Base-by-base conservation (phyloP, 129 eudicot genomes). In the Flaveria bidentis region DNA sequence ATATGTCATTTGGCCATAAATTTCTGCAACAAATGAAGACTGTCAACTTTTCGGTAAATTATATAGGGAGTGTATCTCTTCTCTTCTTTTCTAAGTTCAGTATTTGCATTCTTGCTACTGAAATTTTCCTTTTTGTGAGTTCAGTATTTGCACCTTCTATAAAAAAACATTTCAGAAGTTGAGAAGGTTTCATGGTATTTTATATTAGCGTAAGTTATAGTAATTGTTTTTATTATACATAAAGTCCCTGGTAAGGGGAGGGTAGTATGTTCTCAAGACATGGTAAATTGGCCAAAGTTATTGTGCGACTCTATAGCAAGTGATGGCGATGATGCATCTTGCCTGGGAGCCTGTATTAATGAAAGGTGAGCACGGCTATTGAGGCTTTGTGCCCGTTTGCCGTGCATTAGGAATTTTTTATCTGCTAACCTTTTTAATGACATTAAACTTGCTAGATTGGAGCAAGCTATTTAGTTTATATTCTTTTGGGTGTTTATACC, bases 361-460 rank as follows among this genome's bases (percentile, higher is more conserved):
- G 57, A 90, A 94, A 95, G 96, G 99, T 91, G 99, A 89, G 97
- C 99, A 90, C 92, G 97, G 97, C 96, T 91, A 85, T 82, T 83
- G 80, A 82, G 99, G 97, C 90, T 67, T 86, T 76, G 67, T 80
- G 97, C 99, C 96, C 82, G 86, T 82, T 79, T 91, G 97, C 97
- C 96, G 96, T 95, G 96, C 97, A 91, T 69, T 89, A 85, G 90
- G 91, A 77, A 76, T 84, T 80, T 74, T 58, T 72, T 68, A 56
- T 28, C 70, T 73, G 65, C 75, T 58, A 67, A 82, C 80, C 62
- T 55, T 66, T 79, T 74, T 22, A 41, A 20, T 75, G 44, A 67
- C 63, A 64, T 30, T 81, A 56, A 64, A 62, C 73, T 78, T 69
- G 67, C 52, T 65, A 75, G 80, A 41, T 65, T 42, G 69, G 58